phyloP scores from a whole-genome alignment of 148 eudicot species.

The Euryodendron excelsum region DNA sequence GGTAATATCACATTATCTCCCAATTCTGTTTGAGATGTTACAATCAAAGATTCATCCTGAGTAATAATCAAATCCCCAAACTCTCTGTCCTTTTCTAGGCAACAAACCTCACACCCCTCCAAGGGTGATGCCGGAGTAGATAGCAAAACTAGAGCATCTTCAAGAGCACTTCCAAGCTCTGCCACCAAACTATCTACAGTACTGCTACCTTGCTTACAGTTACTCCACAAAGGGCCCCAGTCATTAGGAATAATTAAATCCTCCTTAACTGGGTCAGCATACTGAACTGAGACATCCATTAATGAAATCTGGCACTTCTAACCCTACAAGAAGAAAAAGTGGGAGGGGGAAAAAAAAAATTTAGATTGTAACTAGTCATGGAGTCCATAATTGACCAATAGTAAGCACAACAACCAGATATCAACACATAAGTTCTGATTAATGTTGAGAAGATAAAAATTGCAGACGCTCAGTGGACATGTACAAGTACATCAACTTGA shows the following conservation, averaged over 20 bases:
- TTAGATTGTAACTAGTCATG: neutral
- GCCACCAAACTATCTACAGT: neutral
- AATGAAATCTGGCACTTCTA: neutral
- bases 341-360: neutral
- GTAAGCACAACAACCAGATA: neutral
- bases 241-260: constrained; percentile 3
- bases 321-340: neutral
- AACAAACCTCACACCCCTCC: neutral
- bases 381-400: neutral
- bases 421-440: neutral
- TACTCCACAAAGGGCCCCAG: constrained; percentile 17
- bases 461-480: neutral
- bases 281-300: constrained; percentile 18
- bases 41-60: neutral
- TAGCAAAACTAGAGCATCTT: constrained; percentile 19
- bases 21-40: neutral
- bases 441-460: neutral
- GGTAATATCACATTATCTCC: neutral
- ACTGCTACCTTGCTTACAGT: neutral
- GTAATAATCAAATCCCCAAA: neutral
- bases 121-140: constrained; percentile 12
- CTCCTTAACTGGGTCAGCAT: constrained; percentile 8
- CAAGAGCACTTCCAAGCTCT: constrained; percentile 17
- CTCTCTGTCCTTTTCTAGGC: neutral
- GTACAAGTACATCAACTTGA: neutral